A percentile compares a stretch with the other conserved stretches of the same genome.
Conservation (phyloP, 164 flowering plant species). For the Liquidambar formosana region DNA sequence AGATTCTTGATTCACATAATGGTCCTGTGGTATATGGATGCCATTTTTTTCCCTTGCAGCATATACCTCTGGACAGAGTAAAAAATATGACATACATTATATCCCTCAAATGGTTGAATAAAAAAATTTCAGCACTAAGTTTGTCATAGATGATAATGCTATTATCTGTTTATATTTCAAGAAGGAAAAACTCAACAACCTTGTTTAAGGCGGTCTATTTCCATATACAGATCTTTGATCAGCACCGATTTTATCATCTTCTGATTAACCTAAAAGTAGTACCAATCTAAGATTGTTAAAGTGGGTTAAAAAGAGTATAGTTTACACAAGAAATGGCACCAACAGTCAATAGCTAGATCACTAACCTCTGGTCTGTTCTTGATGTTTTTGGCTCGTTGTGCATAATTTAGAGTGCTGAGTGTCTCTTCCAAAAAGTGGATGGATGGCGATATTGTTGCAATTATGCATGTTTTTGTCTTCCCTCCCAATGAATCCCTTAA, state of each 20-base stretch:
- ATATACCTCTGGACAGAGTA: constrained; percentile 58
- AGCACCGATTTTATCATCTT: constrained; percentile 99
- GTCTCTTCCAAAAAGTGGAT: constrained; percentile 80
- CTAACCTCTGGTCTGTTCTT: constrained; percentile 95
- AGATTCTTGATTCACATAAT: constrained; percentile 76
- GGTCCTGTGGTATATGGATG: constrained; percentile 74
- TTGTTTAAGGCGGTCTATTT: constrained; percentile 96
- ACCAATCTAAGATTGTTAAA: constrained; percentile 12
- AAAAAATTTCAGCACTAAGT: neutral
- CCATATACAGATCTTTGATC: constrained; percentile 90
- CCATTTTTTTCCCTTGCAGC: constrained; percentile 86
- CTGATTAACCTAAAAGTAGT: constrained; percentile 78
- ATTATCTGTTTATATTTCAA: neutral
- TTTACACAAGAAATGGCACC: neutral
- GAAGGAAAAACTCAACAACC: constrained; percentile 41
- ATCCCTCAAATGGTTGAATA: neutral
- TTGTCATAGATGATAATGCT: neutral
- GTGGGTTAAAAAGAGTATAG: neutral
- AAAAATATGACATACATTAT: neutral
- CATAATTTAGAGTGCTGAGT: constrained; percentile 93
- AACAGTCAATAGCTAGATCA: neutral
- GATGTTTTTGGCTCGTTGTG: constrained; percentile 96
- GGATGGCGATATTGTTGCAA: constrained; percentile 83
- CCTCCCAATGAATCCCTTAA: constrained; percentile 90
- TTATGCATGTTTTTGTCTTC: constrained; percentile 87